Evolutionary conservation across 139 green algal species (phyloP).

Genomic region (Deuterostichococcus epilithicus): DNA sequence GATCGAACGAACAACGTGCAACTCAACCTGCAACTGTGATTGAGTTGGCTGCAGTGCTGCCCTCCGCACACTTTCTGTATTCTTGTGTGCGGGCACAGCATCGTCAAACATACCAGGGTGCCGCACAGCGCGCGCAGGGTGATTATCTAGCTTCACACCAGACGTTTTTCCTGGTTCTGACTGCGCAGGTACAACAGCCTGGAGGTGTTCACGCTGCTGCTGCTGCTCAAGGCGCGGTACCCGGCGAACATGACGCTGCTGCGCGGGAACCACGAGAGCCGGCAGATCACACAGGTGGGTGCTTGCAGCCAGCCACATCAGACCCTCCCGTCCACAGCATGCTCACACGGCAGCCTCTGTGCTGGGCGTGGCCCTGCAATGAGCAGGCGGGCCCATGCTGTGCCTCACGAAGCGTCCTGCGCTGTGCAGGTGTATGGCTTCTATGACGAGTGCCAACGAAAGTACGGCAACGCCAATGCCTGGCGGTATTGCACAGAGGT

Average conservation of each 20-base stretch:
- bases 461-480: conserved; percentile 98
- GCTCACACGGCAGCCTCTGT: too few species aligned
- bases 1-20: too few species aligned
- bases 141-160: too few species aligned
- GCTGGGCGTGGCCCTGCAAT: too few species aligned
- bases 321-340: not conserved
- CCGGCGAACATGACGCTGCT: conserved; percentile 95
- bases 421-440: conserved; percentile 93
- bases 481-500: conserved; percentile 99
- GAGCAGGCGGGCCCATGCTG: too few species aligned
- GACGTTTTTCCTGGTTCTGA: too few species aligned
- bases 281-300: conserved; percentile 97
- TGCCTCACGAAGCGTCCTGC: not conserved
- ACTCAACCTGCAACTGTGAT: too few species aligned
- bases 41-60: too few species aligned
- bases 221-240: conserved; percentile 94
- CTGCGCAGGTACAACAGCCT: conserved; percentile 95
- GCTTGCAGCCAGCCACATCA: not conserved
- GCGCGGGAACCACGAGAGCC: conserved; percentile 94
- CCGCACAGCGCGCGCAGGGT: too few species aligned
- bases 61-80: too few species aligned
- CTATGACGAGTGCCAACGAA: conserved; percentile 98
- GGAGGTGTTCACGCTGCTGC: conserved; percentile 97
- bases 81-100: too few species aligned
- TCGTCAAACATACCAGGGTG: too few species aligned